Percentiles rank a stretch among this genome's conserved stretches.
These are phyloP conservation scores for Neoscytalidium dimidiatum DNA, from an alignment of 2,329 filamentous ascomycete genomes.

Conservation along the genomic window DNA sequence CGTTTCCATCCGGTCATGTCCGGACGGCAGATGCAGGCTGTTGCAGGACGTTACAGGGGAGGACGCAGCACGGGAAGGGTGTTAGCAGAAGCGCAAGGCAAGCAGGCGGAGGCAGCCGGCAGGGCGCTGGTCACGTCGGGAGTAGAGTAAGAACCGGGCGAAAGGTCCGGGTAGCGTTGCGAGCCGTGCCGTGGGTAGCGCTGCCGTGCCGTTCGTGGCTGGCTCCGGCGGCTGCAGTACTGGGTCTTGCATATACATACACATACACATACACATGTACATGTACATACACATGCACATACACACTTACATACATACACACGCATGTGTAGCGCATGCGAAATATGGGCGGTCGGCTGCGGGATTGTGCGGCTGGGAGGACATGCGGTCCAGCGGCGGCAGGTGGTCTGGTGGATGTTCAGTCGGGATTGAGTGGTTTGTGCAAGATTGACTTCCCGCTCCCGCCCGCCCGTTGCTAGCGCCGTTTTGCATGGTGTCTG, in stretches of 20 bases:
- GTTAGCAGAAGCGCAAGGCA: background rate
- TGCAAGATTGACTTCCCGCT: constrained; percentile 17
- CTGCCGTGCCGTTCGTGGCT: background rate
- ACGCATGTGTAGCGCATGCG: background rate
- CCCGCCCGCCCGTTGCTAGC: constrained; percentile 6
- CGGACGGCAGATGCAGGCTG: background rate
- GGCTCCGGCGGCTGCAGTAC: background rate
- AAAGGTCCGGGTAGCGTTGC: constrained; percentile 11
- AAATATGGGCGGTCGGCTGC: background rate
- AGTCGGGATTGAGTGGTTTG: background rate
- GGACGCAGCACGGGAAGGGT: background rate
- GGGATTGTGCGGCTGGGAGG: background rate
- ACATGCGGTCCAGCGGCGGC: background rate
- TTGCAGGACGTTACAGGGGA: background rate
- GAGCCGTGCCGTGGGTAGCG: constrained; percentile 14
- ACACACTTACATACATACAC: too few relatives aligned
- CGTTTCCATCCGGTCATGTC: background rate
- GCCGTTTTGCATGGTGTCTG: background rate
- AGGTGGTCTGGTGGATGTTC: background rate
- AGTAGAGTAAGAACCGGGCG: constrained; percentile 15
- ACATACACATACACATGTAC: background rate
- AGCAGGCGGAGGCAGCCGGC: background rate
- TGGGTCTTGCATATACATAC: background rate
- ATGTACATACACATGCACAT: too few relatives aligned
- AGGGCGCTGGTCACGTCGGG: background rate